Percentiles rank a stretch among this genome's conserved stretches.
These are phyloP conservation scores for Solanum bukasovii DNA, from an alignment of 257 asterid genomes.

Conservation along the genomic window DNA sequence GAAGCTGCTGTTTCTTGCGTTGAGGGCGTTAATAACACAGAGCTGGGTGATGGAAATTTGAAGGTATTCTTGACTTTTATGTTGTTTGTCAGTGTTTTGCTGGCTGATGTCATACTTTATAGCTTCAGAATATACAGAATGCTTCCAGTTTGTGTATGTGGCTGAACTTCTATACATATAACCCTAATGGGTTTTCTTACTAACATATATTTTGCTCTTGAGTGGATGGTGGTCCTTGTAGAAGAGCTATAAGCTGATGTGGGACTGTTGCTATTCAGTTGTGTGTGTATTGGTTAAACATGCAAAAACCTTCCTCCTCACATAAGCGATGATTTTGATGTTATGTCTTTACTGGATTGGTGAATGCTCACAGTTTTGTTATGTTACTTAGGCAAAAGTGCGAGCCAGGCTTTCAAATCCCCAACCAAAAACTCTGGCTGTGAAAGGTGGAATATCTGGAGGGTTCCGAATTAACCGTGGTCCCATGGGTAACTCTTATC, in stretches of 20 bases:
- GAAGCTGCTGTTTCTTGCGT: constrained; percentile 53
- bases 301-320: background rate
- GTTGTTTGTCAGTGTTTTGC: background rate
- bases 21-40: constrained; percentile 37
- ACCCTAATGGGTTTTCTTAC: background rate
- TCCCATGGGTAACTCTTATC: constrained; percentile 12
- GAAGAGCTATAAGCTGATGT: background rate
- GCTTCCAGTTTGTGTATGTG: background rate
- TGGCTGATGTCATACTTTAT: background rate
- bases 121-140: background rate
- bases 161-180: background rate
- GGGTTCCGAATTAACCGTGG: constrained; percentile 43
- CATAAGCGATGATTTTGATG: background rate
- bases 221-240: background rate
- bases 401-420: constrained; percentile 62
- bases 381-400: constrained; percentile 30
- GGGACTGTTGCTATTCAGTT: background rate
- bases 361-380: background rate
- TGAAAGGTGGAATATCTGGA: constrained; percentile 56
- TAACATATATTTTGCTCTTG: background rate
- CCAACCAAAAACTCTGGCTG: constrained; percentile 53
- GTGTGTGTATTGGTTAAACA: background rate
- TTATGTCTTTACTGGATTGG: background rate
- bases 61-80: constrained; percentile 26
- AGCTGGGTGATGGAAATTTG: constrained; percentile 36